Conservation (phyloP, 2,329 filamentous ascomycete species). For the Cyphellophora europaea region DNA sequence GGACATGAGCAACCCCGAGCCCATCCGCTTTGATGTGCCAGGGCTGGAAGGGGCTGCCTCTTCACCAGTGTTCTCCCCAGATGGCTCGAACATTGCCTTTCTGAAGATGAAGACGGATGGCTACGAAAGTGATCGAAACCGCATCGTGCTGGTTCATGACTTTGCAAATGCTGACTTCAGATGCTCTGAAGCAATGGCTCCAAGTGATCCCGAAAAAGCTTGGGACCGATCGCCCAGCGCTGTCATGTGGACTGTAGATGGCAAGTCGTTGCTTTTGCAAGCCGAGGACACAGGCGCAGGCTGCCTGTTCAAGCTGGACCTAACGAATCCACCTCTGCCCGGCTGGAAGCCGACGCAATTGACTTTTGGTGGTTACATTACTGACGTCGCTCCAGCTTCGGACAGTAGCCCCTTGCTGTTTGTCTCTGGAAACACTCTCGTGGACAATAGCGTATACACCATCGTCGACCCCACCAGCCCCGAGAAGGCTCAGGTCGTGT, state of each 20-base stretch:
- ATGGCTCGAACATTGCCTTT: conserved; percentile 33
- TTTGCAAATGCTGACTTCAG: conserved; percentile 24
- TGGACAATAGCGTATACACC: conserved; percentile 35
- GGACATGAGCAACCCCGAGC: conserved; percentile 23
- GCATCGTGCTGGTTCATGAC: conserved; percentile 32
- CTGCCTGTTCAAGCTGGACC: conserved; percentile 28
- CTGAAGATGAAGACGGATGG: conserved; percentile 73
- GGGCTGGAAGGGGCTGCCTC: conserved; percentile 33
- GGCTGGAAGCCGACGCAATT: conserved; percentile 22
- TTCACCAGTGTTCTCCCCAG: conserved; percentile 35
- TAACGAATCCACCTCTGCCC: conserved; percentile 4
- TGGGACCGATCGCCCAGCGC: conserved; percentile 34
- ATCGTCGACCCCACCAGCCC: conserved; percentile 28
- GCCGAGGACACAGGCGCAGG: conserved; percentile 33
- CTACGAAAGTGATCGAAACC: conserved; percentile 56
- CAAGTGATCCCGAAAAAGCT: conserved; percentile 24
- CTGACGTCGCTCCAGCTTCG: conserved; percentile 27
- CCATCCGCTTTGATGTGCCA: conserved; percentile 23
- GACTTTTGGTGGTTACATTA: conserved; percentile 31
- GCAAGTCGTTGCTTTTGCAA: conserved; percentile 30
- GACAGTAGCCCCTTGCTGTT: conserved; percentile 28
- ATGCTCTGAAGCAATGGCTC: not conserved
- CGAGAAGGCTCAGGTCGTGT: conserved; percentile 24
- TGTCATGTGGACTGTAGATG: conserved; percentile 32
- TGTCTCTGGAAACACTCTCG: conserved; percentile 32